These are phyloP conservation scores for Sphagnum fallax DNA, from an alignment of 228 moss, liverwort and hornwort species.

Conservation along the genomic window DNA sequence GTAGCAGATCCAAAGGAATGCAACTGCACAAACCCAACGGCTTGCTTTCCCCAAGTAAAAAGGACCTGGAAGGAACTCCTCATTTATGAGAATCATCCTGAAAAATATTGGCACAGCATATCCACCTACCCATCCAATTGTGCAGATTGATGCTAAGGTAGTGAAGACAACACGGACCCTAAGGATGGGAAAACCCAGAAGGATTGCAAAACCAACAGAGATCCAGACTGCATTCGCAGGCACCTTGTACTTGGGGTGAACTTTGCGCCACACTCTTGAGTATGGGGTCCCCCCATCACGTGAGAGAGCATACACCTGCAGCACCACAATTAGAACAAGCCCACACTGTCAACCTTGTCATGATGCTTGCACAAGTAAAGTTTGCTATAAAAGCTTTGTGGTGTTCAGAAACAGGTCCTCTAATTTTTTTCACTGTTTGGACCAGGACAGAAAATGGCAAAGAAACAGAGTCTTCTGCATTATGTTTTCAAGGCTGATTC, in stretches of 20 bases:
- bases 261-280: slow-evolving; percentile 58
- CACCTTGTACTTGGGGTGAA: slow-evolving; percentile 64
- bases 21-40: slow-evolving; percentile 62
- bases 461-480: neutral
- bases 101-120: slow-evolving; percentile 92
- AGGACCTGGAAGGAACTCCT: slow-evolving; percentile 75
- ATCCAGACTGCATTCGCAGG: slow-evolving; percentile 97
- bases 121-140: slow-evolving; percentile 96
- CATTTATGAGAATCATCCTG: slow-evolving; percentile 60
- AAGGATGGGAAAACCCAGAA: slow-evolving; percentile 79
- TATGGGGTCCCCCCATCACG: slow-evolving; percentile 85
- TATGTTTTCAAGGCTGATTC: neutral
- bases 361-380: neutral
- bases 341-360: neutral
- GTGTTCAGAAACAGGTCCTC: neutral
- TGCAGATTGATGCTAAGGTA: slow-evolving; percentile 83
- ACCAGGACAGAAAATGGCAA: neutral
- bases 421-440: neutral
- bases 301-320: slow-evolving; percentile 80
- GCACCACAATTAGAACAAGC: neutral
- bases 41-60: slow-evolving; percentile 71
- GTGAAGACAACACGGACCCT: slow-evolving; percentile 82
- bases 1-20: slow-evolving; percentile 87
- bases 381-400: neutral
- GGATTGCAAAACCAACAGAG: slow-evolving; percentile 31